Base-by-base conservation (phyloP, 805 yeast genomes). In the Teunomyces cretensis region DNA sequence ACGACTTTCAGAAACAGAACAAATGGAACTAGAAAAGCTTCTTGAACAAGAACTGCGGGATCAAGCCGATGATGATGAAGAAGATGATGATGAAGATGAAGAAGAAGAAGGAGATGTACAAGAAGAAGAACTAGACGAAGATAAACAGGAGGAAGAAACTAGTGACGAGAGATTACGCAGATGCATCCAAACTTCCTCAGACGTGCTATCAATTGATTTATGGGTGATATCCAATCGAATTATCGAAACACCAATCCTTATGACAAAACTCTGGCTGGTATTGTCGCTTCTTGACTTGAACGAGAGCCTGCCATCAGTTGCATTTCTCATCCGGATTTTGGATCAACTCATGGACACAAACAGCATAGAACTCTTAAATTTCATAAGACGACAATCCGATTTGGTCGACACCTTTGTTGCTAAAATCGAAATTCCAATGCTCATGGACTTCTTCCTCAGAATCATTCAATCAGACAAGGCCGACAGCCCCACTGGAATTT, bases 391-490 rank as follows among this genome's bases (percentile, higher is more conserved):
- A 27, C 90, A 86, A 59, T 75, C 79, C 1, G 71, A 76, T 53
- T 70, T 94, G 48, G 96, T 90, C 30, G 88, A 84, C 55, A 78
- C 88, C 49, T 89, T 92, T 61, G 72, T 92, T 65, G 77, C 76
- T 44, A 96, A 92, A 65, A 81, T 94, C 47, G 97, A 90, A 56
- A 88, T 91, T 47, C 97, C 98, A 2, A 90, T 96, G 41, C 67
- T 94, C 47, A 91, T 92, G 91, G 99, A 94, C 65, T 88, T 92
- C 56, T 68, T 94, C 46, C 72, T 94, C 45, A 86, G 92, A 61
- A 84, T 94, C 15, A 87, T 94, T 26, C 90, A 96, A 40, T 88
- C 97, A 0, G 99, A 94, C 67, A 91, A 88, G 64, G 86, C 92
- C 2, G 96, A 89, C 54, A 74, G 80, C 39, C 88, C 96, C 13